A percentile compares a stretch with the other conserved stretches of the same genome.
Evolutionary conservation across 139 green algal species (phyloP).

Genomic region (Picochlorum costavermella): DNA sequence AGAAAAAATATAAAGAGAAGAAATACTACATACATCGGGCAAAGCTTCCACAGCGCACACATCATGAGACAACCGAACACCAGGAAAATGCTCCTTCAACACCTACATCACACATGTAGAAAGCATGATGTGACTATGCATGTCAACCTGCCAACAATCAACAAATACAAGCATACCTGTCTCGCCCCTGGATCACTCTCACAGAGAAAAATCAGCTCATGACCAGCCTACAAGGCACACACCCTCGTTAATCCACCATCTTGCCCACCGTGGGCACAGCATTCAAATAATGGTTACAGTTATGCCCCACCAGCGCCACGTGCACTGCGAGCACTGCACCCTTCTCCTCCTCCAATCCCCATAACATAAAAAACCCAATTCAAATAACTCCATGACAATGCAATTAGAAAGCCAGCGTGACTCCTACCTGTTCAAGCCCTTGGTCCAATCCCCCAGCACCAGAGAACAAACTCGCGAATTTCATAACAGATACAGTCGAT

Average conservation of each 20-base stretch:
- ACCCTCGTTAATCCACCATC: neutral
- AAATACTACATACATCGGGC: conserved; percentile 11
- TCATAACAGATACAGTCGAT: conserved; percentile 28
- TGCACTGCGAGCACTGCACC: too few species aligned
- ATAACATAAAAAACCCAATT: too few species aligned
- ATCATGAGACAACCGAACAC: conserved; percentile 17
- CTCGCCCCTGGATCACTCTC: conserved; percentile 67
- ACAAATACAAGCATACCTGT: conserved; percentile 36
- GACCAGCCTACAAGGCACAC: conserved; percentile 46
- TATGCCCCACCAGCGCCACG: neutral
- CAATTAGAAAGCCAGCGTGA: neutral
- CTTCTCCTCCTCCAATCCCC: too few species aligned
- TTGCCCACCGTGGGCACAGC: too few species aligned
- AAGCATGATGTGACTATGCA: too few species aligned
- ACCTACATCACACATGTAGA: conserved; percentile 8
- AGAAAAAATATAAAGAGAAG: neutral
- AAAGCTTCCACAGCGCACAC: conserved; percentile 18
- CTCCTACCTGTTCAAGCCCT: conserved; percentile 56
- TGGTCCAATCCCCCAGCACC: conserved; percentile 65
- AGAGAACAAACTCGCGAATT: conserved; percentile 60
- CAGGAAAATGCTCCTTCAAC: conserved; percentile 9
- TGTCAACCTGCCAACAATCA: too few species aligned
- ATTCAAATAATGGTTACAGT: too few species aligned
- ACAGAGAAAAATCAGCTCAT: conserved; percentile 75
- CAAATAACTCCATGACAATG: neutral